phyloP scores from a whole-genome alignment of 2,329 filamentous ascomycete genomes.

The Sclerotinia subarctica region DNA sequence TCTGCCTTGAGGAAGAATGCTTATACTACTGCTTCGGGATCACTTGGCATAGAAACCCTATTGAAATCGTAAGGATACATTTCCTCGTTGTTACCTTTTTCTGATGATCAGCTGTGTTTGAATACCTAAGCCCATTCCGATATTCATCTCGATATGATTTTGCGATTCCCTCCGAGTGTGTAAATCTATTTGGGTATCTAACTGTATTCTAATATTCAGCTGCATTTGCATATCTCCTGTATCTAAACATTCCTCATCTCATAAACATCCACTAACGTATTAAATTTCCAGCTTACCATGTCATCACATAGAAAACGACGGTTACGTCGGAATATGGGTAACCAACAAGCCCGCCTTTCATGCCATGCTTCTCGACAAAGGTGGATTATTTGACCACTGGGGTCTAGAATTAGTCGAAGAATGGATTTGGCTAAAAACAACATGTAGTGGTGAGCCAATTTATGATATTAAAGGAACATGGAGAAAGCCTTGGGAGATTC shows the following conservation, averaged over 20 bases:
- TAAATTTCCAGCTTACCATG: constrained; percentile 27
- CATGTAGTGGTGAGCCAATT: constrained; percentile 61
- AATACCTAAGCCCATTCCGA: neutral
- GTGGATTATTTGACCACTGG: constrained; percentile 64
- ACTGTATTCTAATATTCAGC: accelerated
- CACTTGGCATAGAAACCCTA: neutral
- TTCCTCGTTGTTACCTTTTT: neutral
- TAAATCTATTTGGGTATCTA: neutral
- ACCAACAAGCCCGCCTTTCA: constrained; percentile 64
- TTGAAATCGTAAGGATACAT: neutral
- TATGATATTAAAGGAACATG: constrained; percentile 49
- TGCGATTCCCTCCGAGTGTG: neutral
- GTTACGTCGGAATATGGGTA: constrained; percentile 70
- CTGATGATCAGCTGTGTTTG: neutral
- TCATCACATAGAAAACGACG: constrained; percentile 38
- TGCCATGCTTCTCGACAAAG: constrained; percentile 50
- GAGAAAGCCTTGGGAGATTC: constrained; percentile 74
- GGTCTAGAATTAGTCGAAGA: constrained; percentile 63
- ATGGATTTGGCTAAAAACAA: constrained; percentile 79
- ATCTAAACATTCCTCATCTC: constrained; percentile 58
- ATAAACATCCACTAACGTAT: constrained; percentile 45
- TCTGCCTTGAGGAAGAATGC: constrained; percentile 62
- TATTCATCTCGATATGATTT: neutral
- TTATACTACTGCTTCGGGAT: constrained; percentile 39
- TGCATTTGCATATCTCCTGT: constrained; percentile 38